Conservation (phyloP, 1,284 basidiomycete species). For the Clitocybe nebularis region DNA sequence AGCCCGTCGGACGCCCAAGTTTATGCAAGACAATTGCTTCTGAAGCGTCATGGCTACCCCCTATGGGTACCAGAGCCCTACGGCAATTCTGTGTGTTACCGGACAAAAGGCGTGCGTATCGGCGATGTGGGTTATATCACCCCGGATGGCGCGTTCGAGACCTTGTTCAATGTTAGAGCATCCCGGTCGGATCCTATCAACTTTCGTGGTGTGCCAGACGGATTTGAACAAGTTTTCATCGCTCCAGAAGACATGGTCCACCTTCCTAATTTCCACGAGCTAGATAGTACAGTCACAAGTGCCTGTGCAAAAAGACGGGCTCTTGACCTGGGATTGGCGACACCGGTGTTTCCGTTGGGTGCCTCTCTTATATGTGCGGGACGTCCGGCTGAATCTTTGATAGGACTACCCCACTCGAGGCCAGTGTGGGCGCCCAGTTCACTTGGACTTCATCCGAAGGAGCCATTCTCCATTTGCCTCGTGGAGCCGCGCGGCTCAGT, state of each 20-base stretch:
- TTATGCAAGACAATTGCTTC: conserved; percentile 18
- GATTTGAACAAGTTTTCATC: conserved; percentile 18
- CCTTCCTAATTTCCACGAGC: conserved; percentile 10
- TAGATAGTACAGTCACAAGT: conserved; percentile 11
- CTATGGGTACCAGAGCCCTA: conserved; percentile 27
- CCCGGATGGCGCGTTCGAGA: conserved; percentile 23
- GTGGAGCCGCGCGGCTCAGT: conserved; percentile 14
- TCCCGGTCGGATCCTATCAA: conserved; percentile 21
- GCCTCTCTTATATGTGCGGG: too few species aligned
- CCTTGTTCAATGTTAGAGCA: conserved; percentile 26
- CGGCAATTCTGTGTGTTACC: conserved; percentile 17
- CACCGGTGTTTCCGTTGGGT: conserved; percentile 10
- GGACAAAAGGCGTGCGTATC: conserved; percentile 22
- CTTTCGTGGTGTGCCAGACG: conserved; percentile 20
- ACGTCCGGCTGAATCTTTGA: too few species aligned
- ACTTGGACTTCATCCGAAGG: conserved; percentile 14
- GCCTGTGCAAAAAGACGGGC: conserved; percentile 6
- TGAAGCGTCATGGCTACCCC: conserved; percentile 22
- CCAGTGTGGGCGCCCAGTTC: conserved; percentile 9
- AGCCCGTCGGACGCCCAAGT: neutral
- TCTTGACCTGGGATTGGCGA: conserved; percentile 3
- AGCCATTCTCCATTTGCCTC: conserved; percentile 22
- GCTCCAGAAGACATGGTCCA: conserved; percentile 12
- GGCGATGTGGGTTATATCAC: conserved; percentile 30
- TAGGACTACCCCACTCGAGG: too few species aligned